phyloP scores from a whole-genome alignment of 1,284 basidiomycete species.

The Neolentinus lepideus region DNA sequence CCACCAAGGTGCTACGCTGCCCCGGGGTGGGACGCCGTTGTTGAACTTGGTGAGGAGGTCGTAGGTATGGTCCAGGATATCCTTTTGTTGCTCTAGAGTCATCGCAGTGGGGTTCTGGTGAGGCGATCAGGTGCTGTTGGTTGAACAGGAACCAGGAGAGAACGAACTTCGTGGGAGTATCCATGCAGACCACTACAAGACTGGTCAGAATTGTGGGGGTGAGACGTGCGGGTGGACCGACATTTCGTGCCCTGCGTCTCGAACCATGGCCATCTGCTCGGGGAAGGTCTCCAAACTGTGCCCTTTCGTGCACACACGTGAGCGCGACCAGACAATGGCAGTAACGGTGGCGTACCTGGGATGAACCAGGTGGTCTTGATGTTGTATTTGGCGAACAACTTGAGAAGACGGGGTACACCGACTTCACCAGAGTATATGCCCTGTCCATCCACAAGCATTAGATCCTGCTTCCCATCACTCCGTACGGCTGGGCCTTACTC shows the following conservation, averaged over 20 bases:
- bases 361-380: conserved; percentile 73
- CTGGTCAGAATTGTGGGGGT: not conserved
- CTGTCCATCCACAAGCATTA: conserved; percentile 18
- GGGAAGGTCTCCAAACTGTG: conserved; percentile 70
- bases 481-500: conserved; percentile 36
- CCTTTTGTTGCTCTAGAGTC: conserved; percentile 61
- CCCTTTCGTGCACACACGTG: conserved; percentile 25
- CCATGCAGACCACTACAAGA: conserved; percentile 56
- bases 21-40: conserved; percentile 58
- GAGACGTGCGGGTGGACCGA: conserved; percentile 17
- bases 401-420: conserved; percentile 59
- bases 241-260: conserved; percentile 68
- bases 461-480: no score
- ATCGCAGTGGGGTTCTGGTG: conserved; percentile 56
- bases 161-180: conserved; percentile 60
- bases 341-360: conserved; percentile 34
- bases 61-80: conserved; percentile 65
- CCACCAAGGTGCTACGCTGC: conserved; percentile 75
- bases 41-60: conserved; percentile 64
- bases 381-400: conserved; percentile 65
- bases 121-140: not conserved
- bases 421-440: conserved; percentile 73
- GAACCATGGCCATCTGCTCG: conserved; percentile 53
- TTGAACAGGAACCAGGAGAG: not conserved
- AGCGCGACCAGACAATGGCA: not conserved